Evolutionary conservation across 1,139 yeast species (phyloP).

Genomic region (Citeromyces hawaiiensis): DNA sequence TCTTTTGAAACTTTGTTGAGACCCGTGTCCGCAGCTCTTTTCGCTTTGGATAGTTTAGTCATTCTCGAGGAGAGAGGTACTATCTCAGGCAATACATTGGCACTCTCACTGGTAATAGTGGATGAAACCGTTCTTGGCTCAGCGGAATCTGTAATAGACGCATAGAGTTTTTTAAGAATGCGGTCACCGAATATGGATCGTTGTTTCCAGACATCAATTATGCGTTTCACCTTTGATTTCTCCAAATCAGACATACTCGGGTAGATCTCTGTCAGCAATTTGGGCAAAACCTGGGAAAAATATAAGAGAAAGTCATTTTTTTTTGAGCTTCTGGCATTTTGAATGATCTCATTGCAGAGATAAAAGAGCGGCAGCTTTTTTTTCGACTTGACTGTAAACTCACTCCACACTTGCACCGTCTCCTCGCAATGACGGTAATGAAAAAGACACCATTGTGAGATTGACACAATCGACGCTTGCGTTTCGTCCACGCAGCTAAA

Average conservation of each 20-base stretch:
- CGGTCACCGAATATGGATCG: conserved; percentile 37
- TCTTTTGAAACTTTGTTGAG: conserved; percentile 9
- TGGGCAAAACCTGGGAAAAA: conserved; percentile 36
- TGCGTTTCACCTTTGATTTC: conserved; percentile 46
- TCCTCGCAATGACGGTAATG: conserved; percentile 55
- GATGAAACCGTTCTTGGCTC: conserved; percentile 3
- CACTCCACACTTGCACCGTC: conserved; percentile 52
- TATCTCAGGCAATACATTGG: conserved; percentile 25
- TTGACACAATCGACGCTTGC: conserved; percentile 71
- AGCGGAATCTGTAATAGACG: conserved; percentile 18
- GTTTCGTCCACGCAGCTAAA: conserved; percentile 56
- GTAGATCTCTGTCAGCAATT: conserved; percentile 21
- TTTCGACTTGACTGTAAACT: conserved; percentile 19
- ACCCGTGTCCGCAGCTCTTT: conserved; percentile 14
- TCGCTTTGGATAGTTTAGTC: conserved; percentile 24
- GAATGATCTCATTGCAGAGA: conserved; percentile 75
- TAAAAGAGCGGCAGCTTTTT: conserved; percentile 51
- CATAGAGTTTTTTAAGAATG: conserved; percentile 30
- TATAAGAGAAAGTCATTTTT: conserved; percentile 46
- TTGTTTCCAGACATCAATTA: conserved; percentile 66
- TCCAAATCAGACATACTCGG: conserved; percentile 23
- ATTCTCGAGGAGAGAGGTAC: conserved; percentile 20
- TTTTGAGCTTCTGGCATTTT: conserved; percentile 59
- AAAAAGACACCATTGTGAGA: conserved; percentile 78
- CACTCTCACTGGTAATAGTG: conserved; percentile 1